Evolutionary conservation across 352 stramenopile genomes (phyloP).

Genomic region (Phytophthora sojae): DNA sequence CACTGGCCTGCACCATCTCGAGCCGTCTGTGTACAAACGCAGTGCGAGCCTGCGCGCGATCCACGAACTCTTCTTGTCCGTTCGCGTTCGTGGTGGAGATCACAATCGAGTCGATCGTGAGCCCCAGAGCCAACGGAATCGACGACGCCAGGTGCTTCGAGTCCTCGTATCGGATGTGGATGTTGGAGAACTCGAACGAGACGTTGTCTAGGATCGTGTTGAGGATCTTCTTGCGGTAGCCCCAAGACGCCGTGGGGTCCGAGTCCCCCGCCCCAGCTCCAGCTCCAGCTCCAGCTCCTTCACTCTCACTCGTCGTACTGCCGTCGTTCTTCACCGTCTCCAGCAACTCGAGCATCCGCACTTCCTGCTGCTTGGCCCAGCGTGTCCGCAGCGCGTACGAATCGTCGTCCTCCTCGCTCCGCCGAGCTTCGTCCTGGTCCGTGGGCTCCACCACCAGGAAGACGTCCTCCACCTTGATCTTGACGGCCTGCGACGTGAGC

Average conservation of each 20-base stretch:
- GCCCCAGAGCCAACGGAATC: constrained; percentile 66
- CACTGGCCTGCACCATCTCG: constrained; percentile 60
- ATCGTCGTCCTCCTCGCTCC: constrained; percentile 48
- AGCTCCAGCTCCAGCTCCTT: constrained; percentile 16
- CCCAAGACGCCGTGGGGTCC: constrained; percentile 69
- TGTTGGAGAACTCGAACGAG: constrained; percentile 81
- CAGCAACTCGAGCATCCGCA: constrained; percentile 78
- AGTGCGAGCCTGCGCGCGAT: constrained; percentile 77
- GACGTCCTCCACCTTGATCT: constrained; percentile 81
- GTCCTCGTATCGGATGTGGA: constrained; percentile 88
- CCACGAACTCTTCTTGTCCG: constrained; percentile 79
- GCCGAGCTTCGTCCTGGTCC: constrained; percentile 57
- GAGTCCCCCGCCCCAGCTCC: constrained; percentile 15
- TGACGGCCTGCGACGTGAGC: constrained; percentile 79
- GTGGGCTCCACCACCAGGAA: constrained; percentile 75
- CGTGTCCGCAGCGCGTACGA: constrained; percentile 69
- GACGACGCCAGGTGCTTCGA: constrained; percentile 67
- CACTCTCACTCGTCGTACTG: constrained; percentile 16
- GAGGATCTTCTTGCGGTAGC: constrained; percentile 83
- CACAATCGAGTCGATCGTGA: constrained; percentile 81
- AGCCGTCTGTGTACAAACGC: constrained; percentile 84
- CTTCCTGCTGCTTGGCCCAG: constrained; percentile 86
- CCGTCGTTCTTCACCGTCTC: constrained; percentile 73
- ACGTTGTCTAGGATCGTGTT: constrained; percentile 89
- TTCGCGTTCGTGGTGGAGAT: constrained; percentile 84